Conservation (phyloP, 2,329 filamentous ascomycete genomes). For the Aspergillus eucalypticola region DNA sequence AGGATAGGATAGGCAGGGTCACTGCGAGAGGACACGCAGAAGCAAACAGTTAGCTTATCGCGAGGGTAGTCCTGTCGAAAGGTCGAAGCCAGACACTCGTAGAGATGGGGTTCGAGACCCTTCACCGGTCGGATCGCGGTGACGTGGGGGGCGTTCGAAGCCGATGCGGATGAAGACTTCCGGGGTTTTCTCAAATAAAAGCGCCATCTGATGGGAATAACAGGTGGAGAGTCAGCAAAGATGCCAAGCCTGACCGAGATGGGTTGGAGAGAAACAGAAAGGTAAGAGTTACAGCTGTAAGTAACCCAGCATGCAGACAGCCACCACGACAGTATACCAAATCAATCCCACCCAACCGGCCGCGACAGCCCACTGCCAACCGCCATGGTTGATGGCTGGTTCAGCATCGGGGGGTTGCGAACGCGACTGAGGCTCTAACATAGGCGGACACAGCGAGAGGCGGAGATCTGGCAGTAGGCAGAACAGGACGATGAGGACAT, state of each 20-base stretch:
- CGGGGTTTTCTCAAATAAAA: slow-evolving; percentile 53
- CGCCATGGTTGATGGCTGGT: slow-evolving; percentile 31
- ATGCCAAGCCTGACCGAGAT: not conserved
- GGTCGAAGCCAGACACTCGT: slow-evolving; percentile 86
- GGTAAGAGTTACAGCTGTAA: slow-evolving; percentile 55
- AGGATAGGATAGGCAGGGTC: slow-evolving; percentile 80
- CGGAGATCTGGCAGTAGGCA: slow-evolving; percentile 12
- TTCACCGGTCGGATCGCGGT: slow-evolving; percentile 93
- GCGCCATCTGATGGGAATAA: slow-evolving; percentile 49
- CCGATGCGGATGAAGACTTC: slow-evolving; percentile 43
- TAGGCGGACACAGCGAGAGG: slow-evolving; percentile 23
- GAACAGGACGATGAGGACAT: slow-evolving; percentile 1
- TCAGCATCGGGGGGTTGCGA: slow-evolving; percentile 23
- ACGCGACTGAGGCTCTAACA: slow-evolving; percentile 31
- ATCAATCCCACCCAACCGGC: slow-evolving; percentile 51
- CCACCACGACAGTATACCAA: slow-evolving; percentile 58
- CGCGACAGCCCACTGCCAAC: slow-evolving; percentile 38
- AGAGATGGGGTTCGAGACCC: slow-evolving; percentile 83
- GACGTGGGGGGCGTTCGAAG: slow-evolving; percentile 68
- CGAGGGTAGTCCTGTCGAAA: slow-evolving; percentile 79
- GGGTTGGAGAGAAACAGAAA: not conserved
- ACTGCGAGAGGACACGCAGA: slow-evolving; percentile 73
- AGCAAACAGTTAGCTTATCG: slow-evolving; percentile 73
- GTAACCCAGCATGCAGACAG: slow-evolving; percentile 61
- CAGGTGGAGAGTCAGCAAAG: not conserved